A percentile compares a stretch with the other conserved stretches of the same genome.
These are phyloP conservation scores for Avena sativa DNA, from an alignment of 176 grass and related monocot species.

Conservation along the genomic window DNA sequence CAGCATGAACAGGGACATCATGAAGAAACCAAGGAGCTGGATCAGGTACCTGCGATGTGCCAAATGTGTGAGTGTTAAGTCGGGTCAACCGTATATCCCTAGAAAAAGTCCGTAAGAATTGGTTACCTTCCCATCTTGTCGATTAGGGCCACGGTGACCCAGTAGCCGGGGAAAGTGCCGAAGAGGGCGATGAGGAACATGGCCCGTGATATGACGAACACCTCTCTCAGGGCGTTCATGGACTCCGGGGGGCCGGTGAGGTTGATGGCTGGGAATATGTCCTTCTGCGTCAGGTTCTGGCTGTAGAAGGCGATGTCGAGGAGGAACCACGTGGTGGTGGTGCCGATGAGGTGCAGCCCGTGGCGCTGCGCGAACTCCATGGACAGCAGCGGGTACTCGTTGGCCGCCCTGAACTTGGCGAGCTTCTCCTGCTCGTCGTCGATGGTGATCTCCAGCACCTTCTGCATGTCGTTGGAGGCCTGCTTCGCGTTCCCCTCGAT, in stretches of 20 bases:
- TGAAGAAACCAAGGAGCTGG: constrained; percentile 53
- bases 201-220: constrained; percentile 40
- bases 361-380: constrained; percentile 33
- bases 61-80: no score
- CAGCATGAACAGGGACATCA: constrained; percentile 54
- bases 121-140: constrained; percentile 47
- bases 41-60: constrained; percentile 34
- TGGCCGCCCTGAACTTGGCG: constrained; percentile 41
- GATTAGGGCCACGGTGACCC: constrained; percentile 47
- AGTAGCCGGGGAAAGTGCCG: constrained; percentile 55
- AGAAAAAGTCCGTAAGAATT: no score
- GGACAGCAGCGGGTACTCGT: constrained; percentile 33
- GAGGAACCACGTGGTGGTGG: constrained; percentile 74
- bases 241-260: background rate
- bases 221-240: constrained; percentile 40
- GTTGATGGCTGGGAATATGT: constrained; percentile 64
- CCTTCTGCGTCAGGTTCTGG: constrained; percentile 92
- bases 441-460: constrained; percentile 43
- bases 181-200: constrained; percentile 47
- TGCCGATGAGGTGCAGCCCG: constrained; percentile 46
- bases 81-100: no score
- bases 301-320: constrained; percentile 90
- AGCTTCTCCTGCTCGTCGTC: constrained; percentile 36
- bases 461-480: constrained; percentile 44
- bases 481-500: constrained; percentile 43